Evolutionary conservation across 2,329 filamentous ascomycete genomes (phyloP), one percentile per base, ranked within the genome.

Genomic region (Penicillium janthinellum): DNA sequence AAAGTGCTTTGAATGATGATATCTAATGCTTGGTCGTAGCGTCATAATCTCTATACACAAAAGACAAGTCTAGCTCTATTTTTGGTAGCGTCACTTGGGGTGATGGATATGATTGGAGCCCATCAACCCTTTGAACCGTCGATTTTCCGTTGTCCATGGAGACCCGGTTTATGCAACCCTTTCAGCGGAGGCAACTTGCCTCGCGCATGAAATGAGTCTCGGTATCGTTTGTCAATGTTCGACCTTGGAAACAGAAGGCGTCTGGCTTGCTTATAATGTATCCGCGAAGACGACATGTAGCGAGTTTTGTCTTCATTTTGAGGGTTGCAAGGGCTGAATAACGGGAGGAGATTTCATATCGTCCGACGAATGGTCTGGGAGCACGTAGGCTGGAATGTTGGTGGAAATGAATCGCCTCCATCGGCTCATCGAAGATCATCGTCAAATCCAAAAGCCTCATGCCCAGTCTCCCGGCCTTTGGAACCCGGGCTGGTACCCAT

Each of bases 381-480:
- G 22, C 17, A 31, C 6, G 14, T 22, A 31, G 44, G 25, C 14
- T 31, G 44, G 12, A 31, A 25, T 28, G 14, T n/a, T 7, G 6
- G 22, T 15, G 44, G 4, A 31, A 31, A 47, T 10, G 28, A 31
- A 8, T 28, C 20, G 8, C 17, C 20, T 14, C 22, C 15, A 5
- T 11, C n/a, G 14, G 20, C 39, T 57, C 56, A 54, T 48, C 41
- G 44, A 6, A 49, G 10, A 34, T 60, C 54, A 48, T 62, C 48
- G 34, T 61, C 58, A 25, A 47, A 57, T 1, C 61, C 61, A 15
- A 68, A 53, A 12, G 59, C 53, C 25, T 66, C 66, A 3, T 61
- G 59, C 15, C 65, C 64, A 5, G 58, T 62, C 3, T 55, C 31
- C 15, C 49, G 60, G 14, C 58, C 63, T 25, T 69, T 69, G 3